Evolutionary conservation across 352 stramenopile species (phyloP), one percentile per base, ranked within the genome.

Genomic region (Phytopythium oedochilum): DNA sequence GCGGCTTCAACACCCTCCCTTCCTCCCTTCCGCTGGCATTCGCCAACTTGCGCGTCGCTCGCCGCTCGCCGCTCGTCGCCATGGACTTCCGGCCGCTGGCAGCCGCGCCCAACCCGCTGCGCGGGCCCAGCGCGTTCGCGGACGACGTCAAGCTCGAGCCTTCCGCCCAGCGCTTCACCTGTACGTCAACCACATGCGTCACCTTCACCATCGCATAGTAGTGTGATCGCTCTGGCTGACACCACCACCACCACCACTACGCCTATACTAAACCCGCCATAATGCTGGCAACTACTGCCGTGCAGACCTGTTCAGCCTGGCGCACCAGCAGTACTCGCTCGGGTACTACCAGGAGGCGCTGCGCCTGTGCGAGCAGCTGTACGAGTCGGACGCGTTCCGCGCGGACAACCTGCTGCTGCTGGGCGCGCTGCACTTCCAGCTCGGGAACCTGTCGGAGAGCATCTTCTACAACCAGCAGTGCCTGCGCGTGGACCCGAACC

Each of bases 381-480:
- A 98, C 66, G 73, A 87, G 39, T 71, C 75, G 32, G 86, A 96
- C 60, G 76, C 91, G 11, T 91, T 75, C 48, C 86, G 89, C 35
- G 88, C 86, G 1, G 94, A 98, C 57, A 97, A 97, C 57, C 64
- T 98, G 23, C 66, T 98, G 46, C 80, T 98, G 22, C 70, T 98
- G 3, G 92, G 93, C 14, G 94, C 94, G 25, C 64, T 97, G 35
- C 93, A 98, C 66, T 98, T 97, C 58, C 92, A 98, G 58, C 71
- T 98, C 0, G 80, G 88, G 20, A 96, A 98, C 66, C 88, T 96
- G 47, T 85, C 72, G 9, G 91, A 98, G 58, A 85, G 75, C 58
- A 96, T 98, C 47, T 97, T 97, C 62, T 98, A 97, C 81, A 98
- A 97, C 64, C 89, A 98, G 65, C 89, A 97, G 57, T 94, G 83